phyloP scores from a whole-genome alignment of 768 basidiomycete genomes.

The Pleurotus ostreatus region DNA sequence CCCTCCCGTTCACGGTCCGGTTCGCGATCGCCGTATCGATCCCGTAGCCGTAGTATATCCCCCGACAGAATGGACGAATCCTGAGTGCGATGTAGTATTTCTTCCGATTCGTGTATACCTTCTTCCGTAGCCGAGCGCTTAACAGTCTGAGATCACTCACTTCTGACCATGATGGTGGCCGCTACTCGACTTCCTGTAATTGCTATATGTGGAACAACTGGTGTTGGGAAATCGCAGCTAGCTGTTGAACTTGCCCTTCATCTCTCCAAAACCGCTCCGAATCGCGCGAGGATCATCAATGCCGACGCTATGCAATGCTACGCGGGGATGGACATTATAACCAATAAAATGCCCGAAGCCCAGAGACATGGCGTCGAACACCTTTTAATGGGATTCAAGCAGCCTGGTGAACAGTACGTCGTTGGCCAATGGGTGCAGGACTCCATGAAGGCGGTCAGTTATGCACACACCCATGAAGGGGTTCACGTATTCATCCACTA shows the following conservation, averaged over 20 bases:
- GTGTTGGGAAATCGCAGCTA: constrained; percentile 93
- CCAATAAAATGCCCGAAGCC: constrained; percentile 80
- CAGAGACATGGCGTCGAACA: constrained; percentile 85
- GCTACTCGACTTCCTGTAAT: constrained; percentile 65
- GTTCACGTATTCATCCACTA: constrained; percentile 7
- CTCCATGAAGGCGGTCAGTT: constrained; percentile 68
- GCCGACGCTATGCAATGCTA: constrained; percentile 99
- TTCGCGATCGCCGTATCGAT: constrained; percentile 37
- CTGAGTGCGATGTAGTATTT: neutral
- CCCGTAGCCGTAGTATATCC: constrained; percentile 58
- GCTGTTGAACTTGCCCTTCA: constrained; percentile 82
- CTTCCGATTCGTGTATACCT: neutral
- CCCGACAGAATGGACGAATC: constrained; percentile 47
- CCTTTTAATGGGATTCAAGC: constrained; percentile 83
- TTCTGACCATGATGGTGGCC: constrained; percentile 4
- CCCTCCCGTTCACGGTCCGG: constrained; percentile 44
- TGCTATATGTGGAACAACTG: constrained; percentile 89
- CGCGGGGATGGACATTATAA: constrained; percentile 85
- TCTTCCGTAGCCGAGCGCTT: neutral
- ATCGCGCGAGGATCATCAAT: constrained; percentile 78
- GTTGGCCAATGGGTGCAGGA: constrained; percentile 88
- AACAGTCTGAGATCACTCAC: no score
- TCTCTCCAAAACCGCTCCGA: constrained; percentile 44
- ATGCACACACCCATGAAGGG: neutral
- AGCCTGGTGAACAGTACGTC: constrained; percentile 83